These are phyloP conservation scores for Cadophora malorum DNA, from an alignment of 2,329 filamentous ascomycete genomes.

Conservation along the genomic window DNA sequence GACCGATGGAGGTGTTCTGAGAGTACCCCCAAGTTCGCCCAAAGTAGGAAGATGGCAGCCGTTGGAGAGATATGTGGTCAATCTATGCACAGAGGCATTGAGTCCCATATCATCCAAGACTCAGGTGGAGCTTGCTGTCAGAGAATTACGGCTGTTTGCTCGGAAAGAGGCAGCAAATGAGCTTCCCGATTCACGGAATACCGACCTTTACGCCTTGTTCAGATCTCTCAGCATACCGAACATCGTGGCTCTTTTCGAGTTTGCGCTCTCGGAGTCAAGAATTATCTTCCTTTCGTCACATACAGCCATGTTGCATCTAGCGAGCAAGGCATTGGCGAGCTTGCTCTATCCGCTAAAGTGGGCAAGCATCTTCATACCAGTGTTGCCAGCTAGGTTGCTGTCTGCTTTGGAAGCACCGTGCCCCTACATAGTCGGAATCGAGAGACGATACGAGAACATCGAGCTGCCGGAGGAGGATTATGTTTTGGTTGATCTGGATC, in stretches of 20 bases:
- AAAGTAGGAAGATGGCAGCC: conserved; percentile 95
- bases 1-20: conserved; percentile 83
- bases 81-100: conserved; percentile 93
- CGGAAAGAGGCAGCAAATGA: conserved; percentile 93
- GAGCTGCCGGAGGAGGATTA: conserved; percentile 94
- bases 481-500: conserved; percentile 91
- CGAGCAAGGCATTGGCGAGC: conserved; percentile 84
- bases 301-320: conserved; percentile 93
- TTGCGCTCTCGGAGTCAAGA: conserved; percentile 87
- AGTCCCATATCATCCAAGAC: conserved; percentile 93
- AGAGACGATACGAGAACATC: conserved; percentile 85
- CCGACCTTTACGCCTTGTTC: conserved; percentile 93
- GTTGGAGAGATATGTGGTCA: conserved; percentile 94
- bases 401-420: conserved; percentile 94
- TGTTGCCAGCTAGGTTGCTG: conserved; percentile 85
- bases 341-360: conserved; percentile 90
- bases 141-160: conserved; percentile 90
- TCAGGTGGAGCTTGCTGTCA: conserved; percentile 88
- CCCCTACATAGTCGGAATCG: conserved; percentile 95
- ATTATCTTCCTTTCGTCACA: conserved; percentile 97
- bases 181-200: conserved; percentile 87
- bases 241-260: conserved; percentile 91
- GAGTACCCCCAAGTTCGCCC: conserved; percentile 87
- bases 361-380: conserved; percentile 92
- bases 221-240: conserved; percentile 89